Percentiles rank a stretch among this genome's conserved stretches.
phyloP scores from a whole-genome alignment of 371 early-diverging fungal species.

The Mucor circinelloides region DNA sequence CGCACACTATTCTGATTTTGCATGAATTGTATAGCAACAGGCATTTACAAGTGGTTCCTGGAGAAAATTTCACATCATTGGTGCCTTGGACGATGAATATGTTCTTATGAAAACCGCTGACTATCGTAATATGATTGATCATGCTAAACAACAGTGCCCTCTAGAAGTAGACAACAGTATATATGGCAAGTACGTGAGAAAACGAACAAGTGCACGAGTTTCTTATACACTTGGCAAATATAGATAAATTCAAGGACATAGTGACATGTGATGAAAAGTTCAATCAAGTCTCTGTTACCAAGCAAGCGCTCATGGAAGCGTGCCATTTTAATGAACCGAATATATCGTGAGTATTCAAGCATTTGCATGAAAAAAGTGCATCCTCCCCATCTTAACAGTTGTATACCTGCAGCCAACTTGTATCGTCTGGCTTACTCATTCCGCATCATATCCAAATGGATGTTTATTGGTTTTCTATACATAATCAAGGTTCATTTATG shows the following conservation, averaged over 20 bases:
- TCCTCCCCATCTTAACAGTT: neutral
- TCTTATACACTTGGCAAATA: neutral
- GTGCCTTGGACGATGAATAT: conserved; percentile 38
- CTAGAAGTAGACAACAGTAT: neutral
- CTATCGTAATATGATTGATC: conserved; percentile 29
- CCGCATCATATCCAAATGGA: conserved; percentile 18
- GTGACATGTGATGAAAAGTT: neutral
- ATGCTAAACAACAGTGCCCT: conserved; percentile 31
- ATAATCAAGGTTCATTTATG: conserved; percentile 26
- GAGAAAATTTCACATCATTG: conserved; percentile 39
- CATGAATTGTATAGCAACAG: conserved; percentile 23
- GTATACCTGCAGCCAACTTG: conserved; percentile 12
- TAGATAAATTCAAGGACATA: conserved; percentile 17
- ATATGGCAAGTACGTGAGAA: conserved; percentile 12
- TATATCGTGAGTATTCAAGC: conserved; percentile 10
- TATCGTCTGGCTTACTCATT: conserved; percentile 16
- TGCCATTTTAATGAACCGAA: conserved; percentile 8
- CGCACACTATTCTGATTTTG: neutral
- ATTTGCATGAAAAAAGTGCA: neutral
- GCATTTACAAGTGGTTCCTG: conserved; percentile 25
- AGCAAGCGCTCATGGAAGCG: neutral
- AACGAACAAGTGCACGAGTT: neutral
- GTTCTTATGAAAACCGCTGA: conserved; percentile 29
- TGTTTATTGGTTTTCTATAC: conserved; percentile 23
- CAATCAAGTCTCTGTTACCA: conserved; percentile 10